phyloP scores from a whole-genome alignment of 1,284 basidiomycete species.

The Peniophora sp. region DNA sequence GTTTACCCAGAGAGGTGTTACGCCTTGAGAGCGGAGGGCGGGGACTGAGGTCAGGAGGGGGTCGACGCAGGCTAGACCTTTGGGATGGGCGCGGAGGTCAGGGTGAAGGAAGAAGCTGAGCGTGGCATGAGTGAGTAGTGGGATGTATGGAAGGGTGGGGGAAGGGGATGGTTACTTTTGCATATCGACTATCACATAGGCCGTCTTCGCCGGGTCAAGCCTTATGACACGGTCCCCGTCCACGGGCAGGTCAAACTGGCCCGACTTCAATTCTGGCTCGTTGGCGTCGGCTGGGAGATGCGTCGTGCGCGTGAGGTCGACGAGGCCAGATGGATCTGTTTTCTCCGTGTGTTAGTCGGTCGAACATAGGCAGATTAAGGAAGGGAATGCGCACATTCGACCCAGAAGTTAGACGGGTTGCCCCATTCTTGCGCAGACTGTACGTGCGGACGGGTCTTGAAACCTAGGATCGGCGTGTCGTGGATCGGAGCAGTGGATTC shows the following conservation, averaged over 20 bases:
- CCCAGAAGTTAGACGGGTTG: slow-evolving; percentile 51
- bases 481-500: slow-evolving; percentile 22
- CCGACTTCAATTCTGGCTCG: slow-evolving; percentile 10
- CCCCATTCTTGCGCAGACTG: slow-evolving; percentile 42
- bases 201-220: slow-evolving; percentile 40
- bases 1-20: slow-evolving; percentile 67
- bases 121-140: not conserved
- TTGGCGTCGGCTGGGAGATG: slow-evolving; percentile 21
- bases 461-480: slow-evolving; percentile 33
- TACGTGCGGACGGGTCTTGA: slow-evolving; percentile 39
- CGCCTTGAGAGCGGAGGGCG: slow-evolving; percentile 39
- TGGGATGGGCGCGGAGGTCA: slow-evolving; percentile 46
- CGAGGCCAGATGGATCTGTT: slow-evolving; percentile 44
- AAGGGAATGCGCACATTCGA: slow-evolving; percentile 35
- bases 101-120: slow-evolving; percentile 59
- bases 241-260: slow-evolving; percentile 46
- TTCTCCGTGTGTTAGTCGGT: too few species aligned
- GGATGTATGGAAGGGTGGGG: not conserved
- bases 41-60: slow-evolving; percentile 45
- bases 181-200: slow-evolving; percentile 63
- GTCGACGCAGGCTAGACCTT: slow-evolving; percentile 50
- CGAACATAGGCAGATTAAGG: not conserved
- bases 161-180: slow-evolving; percentile 50
- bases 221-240: slow-evolving; percentile 43
- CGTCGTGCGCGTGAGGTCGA: slow-evolving; percentile 48